phyloP scores from a whole-genome alignment of 495 filamentous ascomycete genomes.

The Hypoxylon crocopeplum region DNA sequence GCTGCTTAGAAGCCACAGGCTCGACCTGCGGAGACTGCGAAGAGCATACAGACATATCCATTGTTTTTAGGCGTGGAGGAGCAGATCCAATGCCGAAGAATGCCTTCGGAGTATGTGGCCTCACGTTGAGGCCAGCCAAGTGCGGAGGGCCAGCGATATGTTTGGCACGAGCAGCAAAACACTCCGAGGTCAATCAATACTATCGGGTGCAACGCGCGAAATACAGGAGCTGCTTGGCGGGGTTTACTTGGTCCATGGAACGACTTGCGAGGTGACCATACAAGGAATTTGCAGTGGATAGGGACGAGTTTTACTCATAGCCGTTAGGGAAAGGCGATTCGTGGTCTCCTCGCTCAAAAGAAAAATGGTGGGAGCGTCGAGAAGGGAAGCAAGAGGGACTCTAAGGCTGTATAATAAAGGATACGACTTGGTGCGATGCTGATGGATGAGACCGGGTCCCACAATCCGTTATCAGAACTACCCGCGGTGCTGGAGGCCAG shows the following conservation, averaged over 20 bases:
- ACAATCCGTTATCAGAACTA: slow-evolving; percentile 31
- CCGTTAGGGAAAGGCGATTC: slow-evolving; percentile 18
- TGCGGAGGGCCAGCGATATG: slow-evolving; percentile 12
- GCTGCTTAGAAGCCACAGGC: slow-evolving; percentile 14
- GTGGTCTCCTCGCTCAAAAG: slow-evolving; percentile 2
- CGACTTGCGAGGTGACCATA: slow-evolving; percentile 30
- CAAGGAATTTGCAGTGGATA: not conserved
- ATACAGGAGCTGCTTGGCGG: slow-evolving; percentile 25
- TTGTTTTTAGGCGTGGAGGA: slow-evolving; percentile 24
- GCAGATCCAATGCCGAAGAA: slow-evolving; percentile 35
- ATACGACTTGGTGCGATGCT: slow-evolving; percentile 19
- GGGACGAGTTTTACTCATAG: slow-evolving; percentile 10
- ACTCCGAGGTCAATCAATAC: slow-evolving; percentile 30
- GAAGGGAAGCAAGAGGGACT: slow-evolving; percentile 14
- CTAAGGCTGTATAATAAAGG: slow-evolving; percentile 29
- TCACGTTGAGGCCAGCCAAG: slow-evolving; percentile 22
- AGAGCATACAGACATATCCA: slow-evolving; percentile 32
- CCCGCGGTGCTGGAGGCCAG: slow-evolving; percentile 26
- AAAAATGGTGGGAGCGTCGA: not conserved
- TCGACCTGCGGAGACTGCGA: slow-evolving; percentile 36
- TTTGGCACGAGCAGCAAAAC: slow-evolving; percentile 9
- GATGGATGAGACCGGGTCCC: slow-evolving; percentile 27
- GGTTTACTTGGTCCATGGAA: slow-evolving; percentile 43
- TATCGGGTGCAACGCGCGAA: slow-evolving; percentile 39
- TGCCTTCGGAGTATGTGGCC: slow-evolving; percentile 16